Conservation (phyloP, 345 rosid genomes). For the Cardamine chenopodiifolia region DNA sequence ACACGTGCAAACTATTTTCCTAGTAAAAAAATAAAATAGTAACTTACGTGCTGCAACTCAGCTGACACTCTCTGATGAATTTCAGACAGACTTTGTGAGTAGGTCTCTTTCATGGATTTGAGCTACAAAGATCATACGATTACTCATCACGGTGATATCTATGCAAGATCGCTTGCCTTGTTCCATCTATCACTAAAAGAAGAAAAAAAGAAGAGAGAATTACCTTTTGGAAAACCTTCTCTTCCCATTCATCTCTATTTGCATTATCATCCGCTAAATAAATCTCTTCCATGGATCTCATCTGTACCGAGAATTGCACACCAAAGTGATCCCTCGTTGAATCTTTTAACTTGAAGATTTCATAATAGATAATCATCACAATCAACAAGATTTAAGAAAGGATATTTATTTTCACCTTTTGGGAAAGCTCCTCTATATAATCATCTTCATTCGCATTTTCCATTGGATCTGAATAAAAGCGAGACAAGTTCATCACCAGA, state of each 20-base stretch:
- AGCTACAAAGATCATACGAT: conserved; percentile 50
- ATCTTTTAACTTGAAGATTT: too few relatives aligned
- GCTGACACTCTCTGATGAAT: conserved; percentile 56
- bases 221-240: conserved; percentile 88
- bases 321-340: not conserved
- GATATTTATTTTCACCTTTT: conserved; percentile 56
- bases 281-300: conserved; percentile 61
- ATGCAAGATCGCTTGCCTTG: too few relatives aligned
- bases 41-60: conserved; percentile 61
- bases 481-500: conserved; percentile 13
- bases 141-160: conserved; percentile 10
- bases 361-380: not conserved
- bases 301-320: conserved; percentile 46
- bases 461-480: conserved; percentile 6
- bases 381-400: conserved; percentile 16
- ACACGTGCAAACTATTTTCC: too few relatives aligned
- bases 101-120: conserved; percentile 67
- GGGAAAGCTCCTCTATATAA: conserved; percentile 86
- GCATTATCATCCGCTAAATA: conserved; percentile 38
- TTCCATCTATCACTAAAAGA: conserved; percentile 8
- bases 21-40: not conserved
- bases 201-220: not conserved
- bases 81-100: conserved; percentile 60
- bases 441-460: conserved; percentile 67
- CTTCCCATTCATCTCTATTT: conserved; percentile 85